These are phyloP conservation scores for Boletus barrowsii DNA, from an alignment of 768 basidiomycete genomes.

Conservation along the genomic window DNA sequence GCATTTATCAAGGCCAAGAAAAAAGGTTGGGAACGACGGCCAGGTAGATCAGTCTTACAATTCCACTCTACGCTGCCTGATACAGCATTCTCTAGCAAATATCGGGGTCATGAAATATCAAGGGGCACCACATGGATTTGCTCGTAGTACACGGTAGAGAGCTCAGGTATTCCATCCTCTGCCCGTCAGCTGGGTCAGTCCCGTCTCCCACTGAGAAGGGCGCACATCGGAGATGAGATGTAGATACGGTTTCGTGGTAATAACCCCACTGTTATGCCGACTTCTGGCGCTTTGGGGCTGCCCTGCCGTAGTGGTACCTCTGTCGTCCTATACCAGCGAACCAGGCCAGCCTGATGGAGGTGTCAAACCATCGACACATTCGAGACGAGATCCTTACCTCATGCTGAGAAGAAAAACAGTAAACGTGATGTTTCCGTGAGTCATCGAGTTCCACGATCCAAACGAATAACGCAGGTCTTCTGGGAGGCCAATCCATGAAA, in stretches of 20 bases:
- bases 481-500: conserved; percentile 59
- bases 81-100: conserved; percentile 38
- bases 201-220: not conserved
- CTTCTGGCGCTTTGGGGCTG: conserved; percentile 10
- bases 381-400: conserved; percentile 40
- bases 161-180: not conserved
- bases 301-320: conserved; percentile 39
- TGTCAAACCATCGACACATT: conserved; percentile 4
- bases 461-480: conserved; percentile 47
- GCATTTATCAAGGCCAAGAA: conserved; percentile 34
- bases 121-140: conserved; percentile 54
- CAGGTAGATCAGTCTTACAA: conserved; percentile 41
- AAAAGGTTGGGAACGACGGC: conserved; percentile 55
- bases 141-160: conserved; percentile 12
- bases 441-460: conserved; percentile 63
- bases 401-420: conserved; percentile 52
- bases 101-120: conserved; percentile 52
- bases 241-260: not conserved
- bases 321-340: conserved; percentile 50
- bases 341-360: conserved; percentile 47
- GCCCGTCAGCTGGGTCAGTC: not conserved
- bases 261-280: conserved; percentile 2
- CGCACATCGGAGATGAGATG: not conserved
- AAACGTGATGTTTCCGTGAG: conserved; percentile 74
- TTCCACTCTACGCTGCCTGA: not conserved